Evolutionary conservation across 2,329 filamentous ascomycete genomes (phyloP), one percentile per base, ranked within the genome.

Genomic region (Aspergillus pseudoglaucus): DNA sequence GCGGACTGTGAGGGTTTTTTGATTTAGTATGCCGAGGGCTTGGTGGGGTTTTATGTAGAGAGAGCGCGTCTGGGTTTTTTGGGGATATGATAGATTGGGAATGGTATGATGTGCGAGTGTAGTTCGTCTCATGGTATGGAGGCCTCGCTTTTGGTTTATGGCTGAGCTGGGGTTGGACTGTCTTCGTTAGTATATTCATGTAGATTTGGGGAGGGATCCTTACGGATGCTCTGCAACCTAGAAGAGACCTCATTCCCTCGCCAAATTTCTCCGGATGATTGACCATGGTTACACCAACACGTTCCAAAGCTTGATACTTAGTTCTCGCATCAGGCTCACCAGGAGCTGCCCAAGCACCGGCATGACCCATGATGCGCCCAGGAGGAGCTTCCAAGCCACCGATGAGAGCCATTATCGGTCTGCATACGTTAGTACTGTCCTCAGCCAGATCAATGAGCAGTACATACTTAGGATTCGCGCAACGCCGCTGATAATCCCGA

Each of bases 221-320:
- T 30, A 30, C 25, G 7, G 25, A 9, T 10, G 9, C 9, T 10
- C 60, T 60, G 12, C 55, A 67, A 14, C 64, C 67, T 3, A 90
- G 69, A 12, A 87, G 70, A 3, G 70, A 68, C 63, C 82, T 85
- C 75, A 90, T 81, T 0, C 80, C 79, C 17, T 76, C 71, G 0
- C 87, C 87, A 52, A 91, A 86, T 52, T 86, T 83, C 43, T 86
- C 83, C 0, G 87, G 87, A 59, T 90, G 87, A 50, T 87, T 81
- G 3, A 90, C 82, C 66, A 90, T 81, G 0, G 78, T 79, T 0
- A 80, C 85, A 2, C 85, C 85, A 10, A 78, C 85, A 47, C 76
- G 71, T 61, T 82, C 71, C n/a, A 91, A 73, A 1, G 81, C 78
- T 38, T 75, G 76, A 50, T 85, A 80, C 66, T 91, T 91, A n/a